Evolutionary conservation across 495 filamentous ascomycete species (phyloP).

Genomic region (Echria macrotheca): DNA sequence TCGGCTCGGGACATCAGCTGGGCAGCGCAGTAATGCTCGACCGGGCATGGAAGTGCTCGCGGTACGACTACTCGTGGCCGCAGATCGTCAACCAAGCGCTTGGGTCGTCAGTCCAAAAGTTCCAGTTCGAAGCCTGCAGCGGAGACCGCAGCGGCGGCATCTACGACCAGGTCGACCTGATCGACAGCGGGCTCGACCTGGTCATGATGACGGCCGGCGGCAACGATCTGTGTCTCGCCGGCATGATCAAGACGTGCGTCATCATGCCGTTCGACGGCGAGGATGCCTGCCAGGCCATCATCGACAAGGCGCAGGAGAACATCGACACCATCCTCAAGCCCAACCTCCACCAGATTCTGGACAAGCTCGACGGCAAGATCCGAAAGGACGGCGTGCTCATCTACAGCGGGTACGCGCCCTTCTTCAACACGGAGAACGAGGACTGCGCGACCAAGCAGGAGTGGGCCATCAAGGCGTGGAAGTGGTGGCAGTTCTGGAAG

Average conservation of each 20-base stretch:
- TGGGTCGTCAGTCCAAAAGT: constrained; percentile 3
- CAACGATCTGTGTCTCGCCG: constrained; percentile 28
- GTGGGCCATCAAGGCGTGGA: constrained; percentile 14
- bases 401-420: constrained; percentile 23
- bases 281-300: constrained; percentile 14
- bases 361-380: constrained; percentile 19
- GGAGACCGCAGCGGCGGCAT: constrained; percentile 21
- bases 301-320: constrained; percentile 19
- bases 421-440: constrained; percentile 21
- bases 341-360: constrained; percentile 20
- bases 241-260: constrained; percentile 25
- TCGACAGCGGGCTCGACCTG: constrained; percentile 18
- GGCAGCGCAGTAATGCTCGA: constrained; percentile 5
- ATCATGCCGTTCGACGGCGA: constrained; percentile 15
- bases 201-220: constrained; percentile 30
- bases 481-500: no score
- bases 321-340: constrained; percentile 17
- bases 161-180: constrained; percentile 15
- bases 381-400: constrained; percentile 21
- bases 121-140: constrained; percentile 21
- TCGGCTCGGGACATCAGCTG: constrained; percentile 23
- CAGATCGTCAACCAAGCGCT: constrained; percentile 15
- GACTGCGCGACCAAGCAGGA: constrained; percentile 21
- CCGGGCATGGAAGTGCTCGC: constrained; percentile 18
- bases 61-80: constrained; percentile 23